Evolutionary conservation across 345 rosid genomes (phyloP).

Genomic region (Tarenaya hassleriana): DNA sequence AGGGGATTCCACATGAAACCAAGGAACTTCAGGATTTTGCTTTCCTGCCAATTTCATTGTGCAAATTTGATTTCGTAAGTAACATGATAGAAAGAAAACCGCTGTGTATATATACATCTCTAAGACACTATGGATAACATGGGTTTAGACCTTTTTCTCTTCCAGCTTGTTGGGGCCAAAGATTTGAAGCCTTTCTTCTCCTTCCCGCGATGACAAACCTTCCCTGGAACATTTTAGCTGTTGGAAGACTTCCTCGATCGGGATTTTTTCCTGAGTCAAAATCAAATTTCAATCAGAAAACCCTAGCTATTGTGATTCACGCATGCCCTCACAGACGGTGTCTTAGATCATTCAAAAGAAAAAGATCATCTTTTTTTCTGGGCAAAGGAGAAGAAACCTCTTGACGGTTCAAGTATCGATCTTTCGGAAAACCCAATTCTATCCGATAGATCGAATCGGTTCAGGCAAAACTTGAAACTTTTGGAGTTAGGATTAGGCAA

Average conservation of each 20-base stretch:
- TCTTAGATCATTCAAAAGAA: neutral
- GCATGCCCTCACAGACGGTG: neutral
- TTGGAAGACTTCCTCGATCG: constrained; percentile 86
- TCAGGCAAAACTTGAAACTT: neutral
- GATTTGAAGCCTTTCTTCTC: constrained; percentile 61
- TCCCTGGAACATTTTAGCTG: constrained; percentile 74
- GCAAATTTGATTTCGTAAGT: neutral
- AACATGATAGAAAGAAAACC: neutral
- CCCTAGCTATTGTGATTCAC: neutral
- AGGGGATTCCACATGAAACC: constrained; percentile 96
- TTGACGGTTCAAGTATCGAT: neutral
- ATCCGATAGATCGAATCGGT: neutral
- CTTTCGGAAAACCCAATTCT: neutral
- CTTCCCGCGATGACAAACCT: constrained; percentile 61
- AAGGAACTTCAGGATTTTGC: constrained; percentile 67
- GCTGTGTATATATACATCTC: neutral
- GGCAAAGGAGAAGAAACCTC: neutral
- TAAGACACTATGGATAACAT: neutral
- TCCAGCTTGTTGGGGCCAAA: constrained; percentile 96
- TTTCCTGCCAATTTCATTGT: constrained; percentile 41
- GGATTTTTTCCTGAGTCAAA: constrained; percentile 59
- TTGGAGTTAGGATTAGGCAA: neutral
- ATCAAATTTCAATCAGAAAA: neutral
- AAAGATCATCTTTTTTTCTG: constrained; percentile 3
- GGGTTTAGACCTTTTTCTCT: constrained; percentile 63